Evolutionary conservation across 164 flowering plant species (phyloP), one percentile per base, ranked within the genome.

Genomic region (Tetrastigma voinierianum): DNA sequence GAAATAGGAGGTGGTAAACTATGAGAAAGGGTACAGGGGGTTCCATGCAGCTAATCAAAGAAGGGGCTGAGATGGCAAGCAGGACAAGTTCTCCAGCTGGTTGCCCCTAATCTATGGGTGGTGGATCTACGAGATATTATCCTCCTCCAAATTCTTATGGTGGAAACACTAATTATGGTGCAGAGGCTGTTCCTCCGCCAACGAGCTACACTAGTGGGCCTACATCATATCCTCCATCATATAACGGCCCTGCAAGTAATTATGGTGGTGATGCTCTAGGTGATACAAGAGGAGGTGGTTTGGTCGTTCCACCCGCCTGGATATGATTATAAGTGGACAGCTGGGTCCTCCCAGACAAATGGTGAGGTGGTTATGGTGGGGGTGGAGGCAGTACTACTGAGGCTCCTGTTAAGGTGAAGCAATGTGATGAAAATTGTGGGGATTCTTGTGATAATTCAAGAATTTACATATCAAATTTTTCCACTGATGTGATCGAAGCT

Each of bases 361-460:
- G 13, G 77, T n/a, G 81, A 16, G 87, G 87, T 62, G 77, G 79
- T 53, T 69, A 81, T 71, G 83, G n/a, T n/a, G n/a, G n/a, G n/a
- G n/a, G n/a, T n/a, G n/a, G 40, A 10, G 61, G 53, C 32, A 57
- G 40, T 14, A 46, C 89, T 60, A 77, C 76, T 19, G 90, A 86
- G 15, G 11, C 78, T 25, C 71, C 81, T 1, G 86, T 24, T 14
- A 82, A 87, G 72, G 84, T 96, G 76, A 91, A 91, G 83, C 98
- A 94, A 65, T 94, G 98, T n/a, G 99, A 96, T 79, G 97, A 80
- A 46, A 85, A 84, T 51, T 96, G 99, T 76, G 90, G n/a, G n/a
- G 97, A 93, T 9, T 18, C 86, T 16, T 96, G 99, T 78, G 97
- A 91, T 74, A 96, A 96, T 65, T 62, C 96, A 19, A 82, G 99